These are phyloP conservation scores for Candida saitoana DNA, from an alignment of 805 yeast species.

Conservation along the genomic window DNA sequence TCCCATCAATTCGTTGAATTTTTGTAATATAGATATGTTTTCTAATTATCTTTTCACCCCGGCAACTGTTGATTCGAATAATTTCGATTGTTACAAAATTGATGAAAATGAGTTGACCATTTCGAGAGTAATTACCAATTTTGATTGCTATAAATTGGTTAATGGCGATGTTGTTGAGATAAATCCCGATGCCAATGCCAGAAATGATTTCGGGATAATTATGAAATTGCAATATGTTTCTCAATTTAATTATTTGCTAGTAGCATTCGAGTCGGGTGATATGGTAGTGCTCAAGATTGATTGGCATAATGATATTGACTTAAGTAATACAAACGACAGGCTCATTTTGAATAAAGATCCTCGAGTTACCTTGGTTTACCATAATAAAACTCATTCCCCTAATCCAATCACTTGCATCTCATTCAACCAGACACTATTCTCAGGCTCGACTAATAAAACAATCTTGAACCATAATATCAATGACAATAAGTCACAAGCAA, in stretches of 20 bases:
- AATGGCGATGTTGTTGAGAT: conserved; percentile 9
- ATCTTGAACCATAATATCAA: conserved; percentile 25
- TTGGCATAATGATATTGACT: conserved; percentile 3
- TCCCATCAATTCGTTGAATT: conserved; percentile 73
- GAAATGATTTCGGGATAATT: conserved; percentile 58
- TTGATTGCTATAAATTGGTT: conserved; percentile 21
- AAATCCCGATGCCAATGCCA: conserved; percentile 11
- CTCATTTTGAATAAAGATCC: conserved; percentile 25
- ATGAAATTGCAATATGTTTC: conserved; percentile 51
- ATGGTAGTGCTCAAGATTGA: conserved; percentile 25
- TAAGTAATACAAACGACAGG: not conserved
- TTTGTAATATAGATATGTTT: conserved; percentile 54
- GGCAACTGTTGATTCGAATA: conserved; percentile 58
- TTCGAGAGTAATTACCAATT: conserved; percentile 30
- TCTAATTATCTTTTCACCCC: conserved; percentile 49
- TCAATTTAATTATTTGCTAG: conserved; percentile 24
- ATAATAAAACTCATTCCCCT: conserved; percentile 42
- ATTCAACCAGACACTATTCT: conserved; percentile 35
- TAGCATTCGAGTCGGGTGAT: conserved; percentile 78
- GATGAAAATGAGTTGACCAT: conserved; percentile 13
- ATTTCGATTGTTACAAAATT: conserved; percentile 54
- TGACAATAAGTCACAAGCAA: not conserved
- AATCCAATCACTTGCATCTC: conserved; percentile 47
- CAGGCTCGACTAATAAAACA: conserved; percentile 49
- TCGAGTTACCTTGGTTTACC: conserved; percentile 13